These are phyloP conservation scores for Cutaneotrichosporon dermatis DNA, from an alignment of 1,284 basidiomycete genomes.

Conservation along the genomic window DNA sequence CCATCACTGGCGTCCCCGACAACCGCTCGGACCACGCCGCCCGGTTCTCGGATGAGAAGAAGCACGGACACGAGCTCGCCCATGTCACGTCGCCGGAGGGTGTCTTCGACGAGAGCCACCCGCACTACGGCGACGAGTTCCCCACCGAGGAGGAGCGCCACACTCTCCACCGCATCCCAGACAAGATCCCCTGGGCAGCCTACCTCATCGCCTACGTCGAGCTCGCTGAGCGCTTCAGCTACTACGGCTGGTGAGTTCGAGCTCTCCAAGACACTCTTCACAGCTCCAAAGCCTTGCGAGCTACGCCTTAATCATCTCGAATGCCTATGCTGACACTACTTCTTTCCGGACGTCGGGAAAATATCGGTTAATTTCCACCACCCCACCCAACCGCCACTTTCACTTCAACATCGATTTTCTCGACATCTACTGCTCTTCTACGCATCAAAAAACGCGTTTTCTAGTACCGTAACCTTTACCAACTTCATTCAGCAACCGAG, in stretches of 20 bases:
- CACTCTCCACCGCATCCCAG: slow-evolving; percentile 8
- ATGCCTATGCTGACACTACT: too few relatives aligned
- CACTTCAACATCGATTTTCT: too few relatives aligned
- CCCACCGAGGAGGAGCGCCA: slow-evolving; percentile 13
- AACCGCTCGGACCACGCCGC: too few relatives aligned
- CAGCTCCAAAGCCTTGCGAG: too few relatives aligned
- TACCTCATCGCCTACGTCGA: slow-evolving; percentile 32
- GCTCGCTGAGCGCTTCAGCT: slow-evolving; percentile 40
- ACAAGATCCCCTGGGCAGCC: not conserved
- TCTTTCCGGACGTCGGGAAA: too few relatives aligned
- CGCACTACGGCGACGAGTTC: slow-evolving; percentile 3
- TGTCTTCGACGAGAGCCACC: not conserved
- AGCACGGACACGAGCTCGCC: not conserved
- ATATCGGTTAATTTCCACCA: too few relatives aligned
- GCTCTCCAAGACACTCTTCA: too few relatives aligned
- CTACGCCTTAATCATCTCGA: too few relatives aligned
- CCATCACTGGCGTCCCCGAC: too few relatives aligned
- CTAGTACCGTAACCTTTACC: slow-evolving; percentile 14
- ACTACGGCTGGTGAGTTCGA: slow-evolving; percentile 2
- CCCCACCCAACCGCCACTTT: too few relatives aligned
- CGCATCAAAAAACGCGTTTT: too few relatives aligned
- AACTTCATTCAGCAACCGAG: slow-evolving; percentile 40
- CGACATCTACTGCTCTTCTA: too few relatives aligned
- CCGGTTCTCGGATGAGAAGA: not conserved
- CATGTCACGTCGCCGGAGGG: not conserved